A percentile compares a stretch with the other conserved stretches of the same genome.
These are phyloP conservation scores for Ophiosphaerella narmari DNA, from an alignment of 2,329 filamentous ascomycete species.

Conservation along the genomic window DNA sequence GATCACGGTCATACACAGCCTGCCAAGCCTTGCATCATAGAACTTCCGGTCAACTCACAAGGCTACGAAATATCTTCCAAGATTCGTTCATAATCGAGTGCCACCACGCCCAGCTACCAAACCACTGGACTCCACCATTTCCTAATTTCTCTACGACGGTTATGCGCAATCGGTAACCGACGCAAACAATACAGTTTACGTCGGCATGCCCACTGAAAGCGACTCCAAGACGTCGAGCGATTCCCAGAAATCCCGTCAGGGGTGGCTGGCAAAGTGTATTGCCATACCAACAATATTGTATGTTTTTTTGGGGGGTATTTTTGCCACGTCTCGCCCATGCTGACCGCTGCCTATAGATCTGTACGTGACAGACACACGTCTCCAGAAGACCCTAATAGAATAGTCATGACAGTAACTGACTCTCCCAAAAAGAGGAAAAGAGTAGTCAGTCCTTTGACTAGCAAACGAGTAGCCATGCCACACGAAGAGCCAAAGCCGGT, in stretches of 20 bases:
- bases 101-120: constrained; percentile 9
- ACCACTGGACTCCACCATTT: constrained; percentile 3
- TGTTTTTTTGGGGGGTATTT: too few relatives aligned
- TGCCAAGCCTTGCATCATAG: background rate
- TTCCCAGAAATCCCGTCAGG: constrained; percentile 23
- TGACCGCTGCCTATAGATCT: constrained; percentile 25
- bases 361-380: constrained; percentile 37
- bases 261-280: constrained; percentile 35
- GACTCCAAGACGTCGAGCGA: constrained; percentile 33
- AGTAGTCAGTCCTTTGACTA: constrained; percentile 22
- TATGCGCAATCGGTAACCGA: constrained; percentile 32
- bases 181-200: constrained; percentile 12
- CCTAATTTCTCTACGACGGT: constrained; percentile 11
- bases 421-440: constrained; percentile 43
- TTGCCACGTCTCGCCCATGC: background rate
- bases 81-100: constrained; percentile 10
- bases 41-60: constrained; percentile 13
- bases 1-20: constrained; percentile 18
- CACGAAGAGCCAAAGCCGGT: constrained; percentile 8
- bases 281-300: constrained; percentile 31
- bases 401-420: constrained; percentile 36
- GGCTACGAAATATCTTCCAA: constrained; percentile 12
- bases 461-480: constrained; percentile 17
- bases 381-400: constrained; percentile 26
- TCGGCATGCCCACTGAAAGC: constrained; percentile 39